A percentile compares a stretch with the other conserved stretches of the same genome.
phyloP scores from a whole-genome alignment of 257 asterid species.

The Solanum pimpinellifolium region DNA sequence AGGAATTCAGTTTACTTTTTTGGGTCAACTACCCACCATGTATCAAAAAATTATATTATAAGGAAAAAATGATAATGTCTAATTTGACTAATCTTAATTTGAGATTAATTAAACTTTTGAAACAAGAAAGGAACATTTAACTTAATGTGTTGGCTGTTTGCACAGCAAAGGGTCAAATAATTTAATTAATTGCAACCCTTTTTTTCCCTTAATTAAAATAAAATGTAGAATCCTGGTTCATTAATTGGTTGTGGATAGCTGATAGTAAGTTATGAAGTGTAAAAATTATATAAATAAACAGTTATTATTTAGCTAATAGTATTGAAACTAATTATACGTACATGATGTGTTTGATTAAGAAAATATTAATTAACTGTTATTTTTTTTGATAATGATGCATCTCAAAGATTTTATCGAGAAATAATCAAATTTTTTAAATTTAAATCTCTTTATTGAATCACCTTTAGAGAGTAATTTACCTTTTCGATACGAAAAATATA shows the following conservation, averaged over 20 bases:
- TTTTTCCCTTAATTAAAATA: not conserved
- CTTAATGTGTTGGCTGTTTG: not conserved
- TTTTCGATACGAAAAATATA: too few relatives aligned
- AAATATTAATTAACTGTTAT: too few relatives aligned
- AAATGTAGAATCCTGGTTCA: not conserved
- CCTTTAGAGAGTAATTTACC: fast-evolving
- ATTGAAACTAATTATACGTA: too few relatives aligned
- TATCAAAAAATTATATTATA: not conserved
- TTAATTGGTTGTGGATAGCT: not conserved
- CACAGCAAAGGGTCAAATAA: not conserved
- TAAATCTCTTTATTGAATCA: fast-evolving
- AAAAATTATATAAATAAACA: too few relatives aligned
- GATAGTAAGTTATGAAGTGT: too few relatives aligned
- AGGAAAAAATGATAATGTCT: not conserved
- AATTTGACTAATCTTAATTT: not conserved
- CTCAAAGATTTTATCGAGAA: too few relatives aligned
- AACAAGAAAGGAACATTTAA: not conserved
- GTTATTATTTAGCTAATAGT: too few relatives aligned
- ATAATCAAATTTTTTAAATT: fast-evolving
- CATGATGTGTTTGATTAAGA: too few relatives aligned
- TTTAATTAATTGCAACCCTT: not conserved
- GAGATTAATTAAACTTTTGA: not conserved
- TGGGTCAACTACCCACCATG: not conserved
- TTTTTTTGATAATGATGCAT: too few relatives aligned
- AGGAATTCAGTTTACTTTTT: not conserved